These are phyloP conservation scores for Aureobasidium sp. DNA, from an alignment of 2,329 filamentous ascomycete species.

Conservation along the genomic window DNA sequence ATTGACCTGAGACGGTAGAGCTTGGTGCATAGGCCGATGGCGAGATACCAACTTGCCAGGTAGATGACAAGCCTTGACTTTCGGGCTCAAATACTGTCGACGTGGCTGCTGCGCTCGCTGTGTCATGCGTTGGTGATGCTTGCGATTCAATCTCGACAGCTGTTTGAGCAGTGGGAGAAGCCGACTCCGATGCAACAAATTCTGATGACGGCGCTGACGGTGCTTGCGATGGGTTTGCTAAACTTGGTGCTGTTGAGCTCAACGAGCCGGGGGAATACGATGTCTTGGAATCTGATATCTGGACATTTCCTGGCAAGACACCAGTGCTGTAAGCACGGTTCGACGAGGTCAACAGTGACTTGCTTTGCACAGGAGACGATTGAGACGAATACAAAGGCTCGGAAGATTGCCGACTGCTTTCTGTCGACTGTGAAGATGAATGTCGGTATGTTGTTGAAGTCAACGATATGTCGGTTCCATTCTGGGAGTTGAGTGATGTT, in stretches of 20 bases:
- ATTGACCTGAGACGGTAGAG: background rate
- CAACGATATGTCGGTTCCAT: background rate
- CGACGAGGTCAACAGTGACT: background rate
- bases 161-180: background rate
- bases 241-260: too few species aligned
- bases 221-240: background rate
- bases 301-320: background rate
- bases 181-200: background rate
- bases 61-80: background rate
- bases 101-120: background rate
- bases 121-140: background rate
- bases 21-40: background rate
- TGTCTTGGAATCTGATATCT: background rate
- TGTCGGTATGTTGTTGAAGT: background rate
- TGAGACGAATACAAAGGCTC: background rate
- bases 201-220: background rate
- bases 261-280: background rate
- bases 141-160: background rate
- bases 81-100: background rate
- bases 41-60: slow-evolving; percentile 8
- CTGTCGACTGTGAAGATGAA: background rate
- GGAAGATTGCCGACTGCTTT: background rate
- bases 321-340: background rate
- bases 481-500: background rate
- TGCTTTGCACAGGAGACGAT: background rate